These are phyloP conservation scores for Aspergillus quadrilineatus DNA, from an alignment of 2,329 filamentous ascomycete genomes.

Conservation along the genomic window DNA sequence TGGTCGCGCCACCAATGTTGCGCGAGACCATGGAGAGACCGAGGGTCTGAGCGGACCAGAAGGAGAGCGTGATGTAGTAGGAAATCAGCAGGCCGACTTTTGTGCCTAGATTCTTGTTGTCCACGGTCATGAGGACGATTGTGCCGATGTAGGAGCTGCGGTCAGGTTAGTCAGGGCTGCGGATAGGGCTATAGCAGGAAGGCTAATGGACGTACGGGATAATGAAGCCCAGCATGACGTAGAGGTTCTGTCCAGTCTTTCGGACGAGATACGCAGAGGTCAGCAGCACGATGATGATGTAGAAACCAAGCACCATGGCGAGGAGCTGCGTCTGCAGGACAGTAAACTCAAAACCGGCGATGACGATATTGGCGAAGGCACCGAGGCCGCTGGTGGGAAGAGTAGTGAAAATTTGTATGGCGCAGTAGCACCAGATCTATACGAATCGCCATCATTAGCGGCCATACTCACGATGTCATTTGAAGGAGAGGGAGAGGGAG, in stretches of 20 bases:
- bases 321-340: conserved; percentile 69
- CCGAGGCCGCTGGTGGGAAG: conserved; percentile 71
- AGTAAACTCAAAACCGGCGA: conserved; percentile 66
- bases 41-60: conserved; percentile 72
- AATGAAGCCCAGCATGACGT: conserved; percentile 65
- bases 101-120: conserved; percentile 57
- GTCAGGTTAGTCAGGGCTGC: background rate
- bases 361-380: conserved; percentile 72
- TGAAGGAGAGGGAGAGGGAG: background rate
- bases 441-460: background rate
- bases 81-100: conserved; percentile 67
- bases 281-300: conserved; percentile 70
- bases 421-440: conserved; percentile 59
- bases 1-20: conserved; percentile 71
- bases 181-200: background rate
- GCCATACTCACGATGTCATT: too few species aligned
- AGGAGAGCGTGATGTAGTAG: conserved; percentile 75
- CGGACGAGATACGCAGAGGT: conserved; percentile 66
- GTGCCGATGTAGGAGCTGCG: conserved; percentile 67
- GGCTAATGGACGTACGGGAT: conserved; percentile 56
- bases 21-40: conserved; percentile 66
- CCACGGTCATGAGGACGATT: conserved; percentile 68
- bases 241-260: conserved; percentile 66
- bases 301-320: conserved; percentile 69
- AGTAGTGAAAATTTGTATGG: conserved; percentile 69